Percentiles rank a stretch among this genome's conserved stretches.
These are phyloP conservation scores for Tylopilus plumbeoviolaceoides DNA, from an alignment of 768 basidiomycete genomes.

Conservation along the genomic window DNA sequence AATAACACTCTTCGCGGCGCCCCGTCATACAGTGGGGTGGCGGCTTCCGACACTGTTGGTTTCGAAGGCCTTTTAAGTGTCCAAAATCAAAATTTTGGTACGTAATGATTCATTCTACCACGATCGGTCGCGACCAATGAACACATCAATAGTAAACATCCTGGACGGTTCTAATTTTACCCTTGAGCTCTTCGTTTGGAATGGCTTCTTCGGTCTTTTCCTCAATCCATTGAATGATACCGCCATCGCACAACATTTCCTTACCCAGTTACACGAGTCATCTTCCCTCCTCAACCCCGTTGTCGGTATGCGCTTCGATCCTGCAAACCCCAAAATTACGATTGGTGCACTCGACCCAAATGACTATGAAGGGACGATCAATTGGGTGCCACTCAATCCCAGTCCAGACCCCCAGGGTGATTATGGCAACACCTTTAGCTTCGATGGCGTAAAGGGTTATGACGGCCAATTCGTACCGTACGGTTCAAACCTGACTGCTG, in stretches of 20 bases:
- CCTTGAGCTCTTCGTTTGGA: conserved; percentile 7
- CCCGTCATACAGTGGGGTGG: conserved; percentile 17
- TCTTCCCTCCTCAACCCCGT: conserved; percentile 29
- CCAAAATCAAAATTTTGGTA: conserved; percentile 15
- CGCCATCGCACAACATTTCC: conserved; percentile 4
- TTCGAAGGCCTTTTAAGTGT: conserved; percentile 19
- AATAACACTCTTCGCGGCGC: conserved; percentile 12
- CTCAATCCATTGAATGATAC: conserved; percentile 21
- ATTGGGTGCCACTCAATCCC: conserved; percentile 24
- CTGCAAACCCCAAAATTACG: conserved; percentile 26
- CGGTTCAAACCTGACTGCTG: conserved; percentile 11
- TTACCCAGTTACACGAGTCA: conserved; percentile 19
- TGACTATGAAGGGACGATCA: conserved; percentile 30
- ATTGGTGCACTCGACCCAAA: conserved; percentile 31
- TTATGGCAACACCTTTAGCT: conserved; percentile 18
- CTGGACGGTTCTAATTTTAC: conserved; percentile 17
- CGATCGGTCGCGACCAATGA: neutral
- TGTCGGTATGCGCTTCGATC: conserved; percentile 28
- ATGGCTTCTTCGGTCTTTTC: conserved; percentile 25
- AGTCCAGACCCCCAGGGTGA: conserved; percentile 15
- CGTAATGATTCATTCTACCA: neutral
- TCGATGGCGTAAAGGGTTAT: conserved; percentile 31
- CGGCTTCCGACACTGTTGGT: conserved; percentile 17
- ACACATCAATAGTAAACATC: conserved; percentile 17
- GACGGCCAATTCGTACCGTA: conserved; percentile 24